Conservation (phyloP, 1,284 basidiomycete species). For the Sanghuangporus weigelae region DNA sequence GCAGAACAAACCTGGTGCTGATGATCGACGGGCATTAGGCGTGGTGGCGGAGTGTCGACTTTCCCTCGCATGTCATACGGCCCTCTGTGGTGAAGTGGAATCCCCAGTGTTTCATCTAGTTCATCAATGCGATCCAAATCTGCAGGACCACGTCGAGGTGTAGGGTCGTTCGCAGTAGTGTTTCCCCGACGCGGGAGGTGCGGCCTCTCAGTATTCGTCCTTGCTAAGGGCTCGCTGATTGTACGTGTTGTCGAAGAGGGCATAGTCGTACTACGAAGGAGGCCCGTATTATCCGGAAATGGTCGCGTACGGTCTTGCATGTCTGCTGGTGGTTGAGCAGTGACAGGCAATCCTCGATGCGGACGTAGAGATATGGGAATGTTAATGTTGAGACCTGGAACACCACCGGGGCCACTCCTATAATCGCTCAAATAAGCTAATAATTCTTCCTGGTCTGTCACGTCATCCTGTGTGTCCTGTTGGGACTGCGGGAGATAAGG, state of each 20-base stretch:
- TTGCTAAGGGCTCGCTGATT: constrained; percentile 4
- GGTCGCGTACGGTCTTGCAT: background rate
- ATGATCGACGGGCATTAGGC: background rate
- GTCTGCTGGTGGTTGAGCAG: background rate
- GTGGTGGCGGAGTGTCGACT: constrained; percentile 6
- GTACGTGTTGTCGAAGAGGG: background rate
- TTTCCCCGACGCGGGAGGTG: constrained; percentile 9
- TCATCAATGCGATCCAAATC: constrained; percentile 69
- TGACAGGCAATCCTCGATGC: constrained; percentile 2
- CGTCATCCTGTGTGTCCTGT: background rate
- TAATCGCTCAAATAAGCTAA: constrained; percentile 13
- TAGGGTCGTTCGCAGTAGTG: constrained; percentile 5
- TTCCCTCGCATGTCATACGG: constrained; percentile 52
- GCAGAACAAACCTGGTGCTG: constrained; percentile 1
- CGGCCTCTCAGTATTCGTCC: constrained; percentile 5
- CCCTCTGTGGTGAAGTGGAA: constrained; percentile 55
- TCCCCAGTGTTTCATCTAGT: constrained; percentile 63
- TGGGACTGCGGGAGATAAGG: background rate
- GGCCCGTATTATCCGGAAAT: background rate
- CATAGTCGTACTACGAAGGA: background rate
- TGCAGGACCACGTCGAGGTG: constrained; percentile 7
- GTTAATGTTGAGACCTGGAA: background rate
- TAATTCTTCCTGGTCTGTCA: constrained; percentile 3
- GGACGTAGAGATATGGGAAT: constrained; percentile 12
- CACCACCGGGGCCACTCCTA: background rate